Percentiles rank a stretch among this genome's conserved stretches.
Evolutionary conservation across 129 eudicot genomes (phyloP).

Genomic region (Sambucus nigra): DNA sequence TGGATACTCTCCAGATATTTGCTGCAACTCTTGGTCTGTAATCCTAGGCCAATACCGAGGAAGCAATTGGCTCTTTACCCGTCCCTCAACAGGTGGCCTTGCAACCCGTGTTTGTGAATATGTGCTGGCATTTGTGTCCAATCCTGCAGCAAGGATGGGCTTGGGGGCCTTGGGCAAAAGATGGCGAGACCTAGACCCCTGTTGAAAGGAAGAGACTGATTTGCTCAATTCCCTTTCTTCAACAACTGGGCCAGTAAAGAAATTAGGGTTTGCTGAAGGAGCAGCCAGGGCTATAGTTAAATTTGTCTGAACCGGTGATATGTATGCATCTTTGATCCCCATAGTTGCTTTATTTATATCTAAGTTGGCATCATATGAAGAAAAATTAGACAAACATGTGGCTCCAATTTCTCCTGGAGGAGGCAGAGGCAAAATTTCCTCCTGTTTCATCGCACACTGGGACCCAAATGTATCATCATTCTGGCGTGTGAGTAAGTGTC

Average conservation of each 20-base stretch:
- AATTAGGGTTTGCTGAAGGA: conserved; percentile 32
- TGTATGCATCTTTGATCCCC: conserved; percentile 27
- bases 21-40: conserved; percentile 95
- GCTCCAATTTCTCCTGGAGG: conserved; percentile 36
- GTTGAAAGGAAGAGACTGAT: conserved; percentile 40
- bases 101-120: conserved; percentile 70
- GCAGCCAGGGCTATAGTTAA: conserved; percentile 63
- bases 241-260: conserved; percentile 15
- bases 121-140: conserved; percentile 38
- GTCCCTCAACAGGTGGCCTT: conserved; percentile 91
- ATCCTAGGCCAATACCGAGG: conserved; percentile 99
- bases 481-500: conserved; percentile 14
- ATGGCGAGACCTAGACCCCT: conserved; percentile 49
- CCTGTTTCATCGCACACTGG: conserved; percentile 32
- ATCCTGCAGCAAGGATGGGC: conserved; percentile 36
- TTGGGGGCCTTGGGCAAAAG: conserved; percentile 62
- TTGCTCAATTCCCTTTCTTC: conserved; percentile 36
- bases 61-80: conserved; percentile 81
- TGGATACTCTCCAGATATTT: conserved; percentile 99
- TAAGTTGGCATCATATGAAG: conserved; percentile 22
- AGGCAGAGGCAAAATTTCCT: conserved; percentile 29
- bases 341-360: conserved; percentile 20
- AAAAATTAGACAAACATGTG: conserved; percentile 25
- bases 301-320: conserved; percentile 51
- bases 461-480: conserved; percentile 22